Percentiles rank a stretch among this genome's conserved stretches.
Evolutionary conservation across 345 rosid genomes (phyloP).

Genomic region (Eucalyptus erythrocorys): DNA sequence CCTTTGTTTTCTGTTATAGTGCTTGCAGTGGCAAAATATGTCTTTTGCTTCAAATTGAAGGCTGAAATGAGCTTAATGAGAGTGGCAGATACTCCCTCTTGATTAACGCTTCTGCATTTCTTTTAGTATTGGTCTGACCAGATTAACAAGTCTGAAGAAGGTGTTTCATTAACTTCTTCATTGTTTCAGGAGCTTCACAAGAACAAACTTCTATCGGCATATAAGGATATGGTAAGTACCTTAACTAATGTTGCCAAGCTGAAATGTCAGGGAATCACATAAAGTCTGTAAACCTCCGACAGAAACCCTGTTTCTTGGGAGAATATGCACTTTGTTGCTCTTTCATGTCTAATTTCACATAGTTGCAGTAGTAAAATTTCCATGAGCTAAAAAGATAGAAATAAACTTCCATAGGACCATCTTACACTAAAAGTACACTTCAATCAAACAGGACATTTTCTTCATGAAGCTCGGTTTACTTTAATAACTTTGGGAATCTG

Average conservation of each 20-base stretch:
- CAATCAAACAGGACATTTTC: not conserved
- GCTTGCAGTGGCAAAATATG: not conserved
- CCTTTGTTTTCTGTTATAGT: not conserved
- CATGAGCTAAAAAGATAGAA: not conserved
- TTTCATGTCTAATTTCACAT: not conserved
- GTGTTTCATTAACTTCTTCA: not conserved
- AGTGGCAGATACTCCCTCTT: not conserved
- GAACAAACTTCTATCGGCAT: constrained; percentile 46
- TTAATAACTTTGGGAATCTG: not conserved
- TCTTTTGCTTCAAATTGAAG: not conserved
- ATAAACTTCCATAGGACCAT: not conserved
- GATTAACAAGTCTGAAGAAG: not conserved
- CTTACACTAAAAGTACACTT: not conserved
- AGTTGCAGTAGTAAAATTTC: not conserved
- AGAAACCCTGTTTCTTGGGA: not conserved
- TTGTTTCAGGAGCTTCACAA: constrained; percentile 38
- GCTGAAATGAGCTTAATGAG: not conserved
- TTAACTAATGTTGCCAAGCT: not conserved
- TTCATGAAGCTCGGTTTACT: not conserved
- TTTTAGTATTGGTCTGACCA: not conserved
- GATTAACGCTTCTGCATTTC: not conserved
- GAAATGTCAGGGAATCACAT: not conserved
- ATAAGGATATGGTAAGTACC: constrained; percentile 65
- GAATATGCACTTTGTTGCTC: not conserved
- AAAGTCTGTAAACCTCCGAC: not conserved